Evolutionary conservation across 202 grass and related monocot genomes (phyloP).

Genomic region (Panicum virgatum): DNA sequence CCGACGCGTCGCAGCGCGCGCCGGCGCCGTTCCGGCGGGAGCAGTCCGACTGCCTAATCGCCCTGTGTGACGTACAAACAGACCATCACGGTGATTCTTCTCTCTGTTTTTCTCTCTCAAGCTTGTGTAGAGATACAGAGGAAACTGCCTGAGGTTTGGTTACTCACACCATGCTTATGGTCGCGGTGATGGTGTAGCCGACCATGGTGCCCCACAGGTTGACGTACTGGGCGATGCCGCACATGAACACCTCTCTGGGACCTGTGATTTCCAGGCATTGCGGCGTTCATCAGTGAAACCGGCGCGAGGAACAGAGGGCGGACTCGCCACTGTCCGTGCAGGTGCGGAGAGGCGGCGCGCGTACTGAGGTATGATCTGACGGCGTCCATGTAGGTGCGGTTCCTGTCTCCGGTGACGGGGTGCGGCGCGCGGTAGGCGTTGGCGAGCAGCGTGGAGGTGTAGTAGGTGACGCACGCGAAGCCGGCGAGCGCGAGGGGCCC

Average conservation of each 20-base stretch:
- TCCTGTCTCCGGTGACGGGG: conserved; percentile 74
- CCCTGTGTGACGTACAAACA: conserved; percentile 19
- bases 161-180: conserved; percentile 87
- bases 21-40: conserved; percentile 45
- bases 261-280: conserved; percentile 38
- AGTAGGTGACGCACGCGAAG: conserved; percentile 87
- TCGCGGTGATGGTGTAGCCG: conserved; percentile 85
- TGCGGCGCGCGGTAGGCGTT: conserved; percentile 77
- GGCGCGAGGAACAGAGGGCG: neutral
- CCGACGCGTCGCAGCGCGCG: conserved; percentile 50
- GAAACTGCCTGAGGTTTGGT: neutral
- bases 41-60: conserved; percentile 68
- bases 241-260: conserved; percentile 86
- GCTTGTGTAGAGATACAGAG: neutral
- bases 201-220: conserved; percentile 93
- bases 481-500: conserved; percentile 64
- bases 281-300: neutral
- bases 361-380: conserved; percentile 91
- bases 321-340: too few species aligned
- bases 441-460: conserved; percentile 86
- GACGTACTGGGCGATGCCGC: conserved; percentile 83
- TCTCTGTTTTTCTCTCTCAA: too few species aligned
- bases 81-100: too few species aligned
- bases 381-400: conserved; percentile 80
- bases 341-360: neutral